phyloP scores from a whole-genome alignment of 176 grass and related monocot genomes.

The Miscanthus lutarioriparius region DNA sequence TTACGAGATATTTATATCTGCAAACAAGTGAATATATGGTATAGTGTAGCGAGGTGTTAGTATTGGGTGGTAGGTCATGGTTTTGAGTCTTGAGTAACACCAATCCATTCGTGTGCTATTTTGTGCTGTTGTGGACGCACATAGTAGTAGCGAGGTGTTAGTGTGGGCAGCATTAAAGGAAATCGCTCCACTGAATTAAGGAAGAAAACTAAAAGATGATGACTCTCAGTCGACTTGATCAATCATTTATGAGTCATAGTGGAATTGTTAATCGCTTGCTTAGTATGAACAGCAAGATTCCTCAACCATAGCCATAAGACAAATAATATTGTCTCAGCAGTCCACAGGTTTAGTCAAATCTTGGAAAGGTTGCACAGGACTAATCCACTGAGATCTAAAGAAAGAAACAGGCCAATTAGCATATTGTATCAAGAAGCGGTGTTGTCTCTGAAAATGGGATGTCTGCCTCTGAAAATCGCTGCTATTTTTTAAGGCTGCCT shows the following conservation, averaged over 20 bases:
- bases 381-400: neutral
- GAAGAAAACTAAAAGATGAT: neutral
- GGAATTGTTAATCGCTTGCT: neutral
- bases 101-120: too few relatives aligned
- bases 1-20: too few relatives aligned
- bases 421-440: too few relatives aligned
- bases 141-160: too few relatives aligned
- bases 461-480: too few relatives aligned
- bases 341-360: neutral
- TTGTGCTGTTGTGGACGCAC: too few relatives aligned
- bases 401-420: neutral
- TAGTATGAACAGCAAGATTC: conserved; percentile 2
- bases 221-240: neutral
- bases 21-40: too few relatives aligned
- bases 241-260: neutral
- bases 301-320: neutral
- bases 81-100: too few relatives aligned
- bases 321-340: neutral
- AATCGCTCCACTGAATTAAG: neutral
- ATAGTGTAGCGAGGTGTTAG: too few relatives aligned
- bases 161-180: neutral
- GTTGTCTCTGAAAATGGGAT: too few relatives aligned
- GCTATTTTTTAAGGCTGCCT: too few relatives aligned
- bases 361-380: neutral
- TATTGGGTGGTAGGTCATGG: too few relatives aligned